Evolutionary conservation across 208 protist species (phyloP), one percentile per base, ranked within the genome.

Genomic region (Trypanosoma scelopori): DNA sequence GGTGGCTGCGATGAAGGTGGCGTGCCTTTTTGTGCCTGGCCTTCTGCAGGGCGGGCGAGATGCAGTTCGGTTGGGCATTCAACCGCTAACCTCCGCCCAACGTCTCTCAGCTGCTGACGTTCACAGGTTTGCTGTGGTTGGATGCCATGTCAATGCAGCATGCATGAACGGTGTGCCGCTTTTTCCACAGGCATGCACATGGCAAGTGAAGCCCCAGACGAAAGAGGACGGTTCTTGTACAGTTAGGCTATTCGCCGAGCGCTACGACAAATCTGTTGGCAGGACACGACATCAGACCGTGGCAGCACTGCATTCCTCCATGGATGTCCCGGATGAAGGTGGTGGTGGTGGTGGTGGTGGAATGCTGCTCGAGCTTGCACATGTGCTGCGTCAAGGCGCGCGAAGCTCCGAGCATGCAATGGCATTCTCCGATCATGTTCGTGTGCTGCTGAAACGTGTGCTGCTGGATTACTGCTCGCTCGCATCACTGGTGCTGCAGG

Each of bases 111-210:
- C 49, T 42, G 35, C 6, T 35, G 46, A 60, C 13, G 30, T 52
- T 32, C 43, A 70, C 30, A 30, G 37, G 13, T 70, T 57, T 56
- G 65, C 65, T 12, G 65, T 70, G 6, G 43, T 61, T 20, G 65
- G 65, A 16, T 70, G 65, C 39, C 30, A 50, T 49, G 55, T 63
- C 5, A 32, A 61, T 55, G 27, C 41, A 16, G 52, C 37, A n/a
- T 22, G 45, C 11, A 12, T 23, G 16, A 49, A 52, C 28, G 48
- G 35, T 11, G n/a, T 7, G 53, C 51, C 48, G 23, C 25, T 42
- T 0, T 63, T 61, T 61, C 48, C 65, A 0, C 47, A 61, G 37
- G 35, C 27, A 12, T 61, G 65, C 20, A 57, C 16, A 27, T 70
- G 65, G 65, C 39, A 70, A 0, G 46, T 70, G 18, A 32, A 32